Base-by-base conservation (phyloP, 1,284 basidiomycete genomes). In the Malassezia restricta region DNA sequence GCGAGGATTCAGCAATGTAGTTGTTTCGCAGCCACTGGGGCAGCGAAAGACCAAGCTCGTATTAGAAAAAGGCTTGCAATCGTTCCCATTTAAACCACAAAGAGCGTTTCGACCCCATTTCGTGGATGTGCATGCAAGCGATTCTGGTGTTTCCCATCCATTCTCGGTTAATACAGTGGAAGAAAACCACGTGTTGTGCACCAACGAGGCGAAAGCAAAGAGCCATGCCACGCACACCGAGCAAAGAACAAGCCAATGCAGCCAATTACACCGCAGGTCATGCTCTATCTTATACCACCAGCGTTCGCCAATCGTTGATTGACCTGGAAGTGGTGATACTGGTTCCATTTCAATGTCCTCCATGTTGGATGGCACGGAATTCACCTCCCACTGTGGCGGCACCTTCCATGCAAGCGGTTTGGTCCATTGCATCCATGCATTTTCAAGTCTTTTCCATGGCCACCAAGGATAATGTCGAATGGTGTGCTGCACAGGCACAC, bases 1-100 rank as follows among this genome's bases (percentile, higher is more conserved):
- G 41, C 86, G 78, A 8, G 82, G 82, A 62, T 88, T 88, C 61
- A 83, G 80, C 35, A 91, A 76, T 33, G 83, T 80, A 40, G 83
- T 80, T 15, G 74, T 76, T 30, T 77, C 75, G 64, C 86, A 87
- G 49, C 81, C 80, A 7, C 85, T 82, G 1, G 86, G 87, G 72
- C 87, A 92, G 8, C 87, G 81, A 65, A 90, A 87, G 1, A 79
- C 77, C 3, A 77, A 72, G 56, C 81, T 77, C 40, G 78, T 75
- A 14, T 37, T 37, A 32, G 32, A 50, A 71, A 86, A 86, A 0
- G 86, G 86, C 14, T 72, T 76, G 71, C 87, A 90, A 2, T 68
- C 61, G 20, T 75, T 61, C 0, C 86, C 87, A 61, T 90, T 75
- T 29, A 88, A 73, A 6, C 87, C 87, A 64, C 88, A 91, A 8